A percentile compares a stretch with the other conserved stretches of the same genome.
These are phyloP conservation scores for Blastocystis sp. DNA, from an alignment of 352 stramenopile species.

Conservation along the genomic window DNA sequence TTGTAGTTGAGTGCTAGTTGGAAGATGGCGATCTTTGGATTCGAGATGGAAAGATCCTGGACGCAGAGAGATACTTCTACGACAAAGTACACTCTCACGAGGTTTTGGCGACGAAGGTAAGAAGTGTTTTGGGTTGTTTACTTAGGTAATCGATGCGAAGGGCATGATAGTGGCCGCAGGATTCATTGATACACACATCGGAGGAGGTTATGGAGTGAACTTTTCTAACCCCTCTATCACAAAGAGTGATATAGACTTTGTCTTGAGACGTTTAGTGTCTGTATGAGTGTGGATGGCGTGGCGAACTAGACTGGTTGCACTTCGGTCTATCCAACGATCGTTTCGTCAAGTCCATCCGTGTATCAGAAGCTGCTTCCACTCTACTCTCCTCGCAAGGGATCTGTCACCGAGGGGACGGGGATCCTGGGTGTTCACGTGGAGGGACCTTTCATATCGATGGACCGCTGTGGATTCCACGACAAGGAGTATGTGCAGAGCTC, in stretches of 20 bases:
- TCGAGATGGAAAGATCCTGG: not conserved
- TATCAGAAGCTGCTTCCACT: conserved; percentile 70
- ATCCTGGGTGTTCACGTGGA: conserved; percentile 79
- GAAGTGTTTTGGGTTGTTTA: not conserved
- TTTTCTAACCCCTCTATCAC: conserved; percentile 70
- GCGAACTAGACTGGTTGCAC: conserved; percentile 69
- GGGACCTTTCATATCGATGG: conserved; percentile 76
- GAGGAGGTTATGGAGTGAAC: conserved; percentile 75
- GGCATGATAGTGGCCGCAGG: conserved; percentile 69
- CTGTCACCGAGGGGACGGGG: conserved; percentile 65
- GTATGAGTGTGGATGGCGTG: not conserved
- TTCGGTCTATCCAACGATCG: conserved; percentile 76
- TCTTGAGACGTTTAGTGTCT: conserved; percentile 66
- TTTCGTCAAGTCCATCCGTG: conserved; percentile 69
- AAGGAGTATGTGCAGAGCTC: conserved; percentile 67
- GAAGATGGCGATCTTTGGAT: not conserved
- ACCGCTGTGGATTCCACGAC: conserved; percentile 74
- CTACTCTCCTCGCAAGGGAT: conserved; percentile 63
- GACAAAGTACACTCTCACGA: not conserved
- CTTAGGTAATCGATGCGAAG: not conserved
- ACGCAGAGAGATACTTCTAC: not conserved
- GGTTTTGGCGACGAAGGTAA: not conserved
- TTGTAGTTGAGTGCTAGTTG: not conserved
- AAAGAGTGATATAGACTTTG: conserved; percentile 66
- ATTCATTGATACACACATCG: conserved; percentile 80